Conservation (phyloP, 768 basidiomycete genomes). For the Hemileccinum impolitum region DNA sequence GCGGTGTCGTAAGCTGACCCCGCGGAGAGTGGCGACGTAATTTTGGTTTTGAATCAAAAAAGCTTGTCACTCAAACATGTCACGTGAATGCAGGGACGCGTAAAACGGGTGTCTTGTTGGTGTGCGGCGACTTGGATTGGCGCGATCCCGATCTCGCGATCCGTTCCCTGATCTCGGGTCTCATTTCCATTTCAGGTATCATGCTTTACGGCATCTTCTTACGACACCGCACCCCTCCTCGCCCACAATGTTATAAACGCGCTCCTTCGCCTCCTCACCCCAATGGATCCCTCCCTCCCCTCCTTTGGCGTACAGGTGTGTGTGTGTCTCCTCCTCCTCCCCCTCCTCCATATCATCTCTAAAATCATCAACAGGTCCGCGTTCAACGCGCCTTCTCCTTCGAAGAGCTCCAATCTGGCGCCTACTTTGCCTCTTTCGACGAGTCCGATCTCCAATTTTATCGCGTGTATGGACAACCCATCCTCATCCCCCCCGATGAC, state of each 20-base stretch:
- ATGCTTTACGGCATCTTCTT: neutral
- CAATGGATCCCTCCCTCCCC: slow-evolving; percentile 13
- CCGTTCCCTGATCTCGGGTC: neutral
- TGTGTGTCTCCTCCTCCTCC: neutral
- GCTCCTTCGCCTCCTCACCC: slow-evolving; percentile 5
- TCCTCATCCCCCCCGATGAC: slow-evolving; percentile 30
- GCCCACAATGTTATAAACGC: slow-evolving; percentile 33
- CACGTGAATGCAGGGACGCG: slow-evolving; percentile 10
- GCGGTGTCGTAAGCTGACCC: slow-evolving; percentile 24
- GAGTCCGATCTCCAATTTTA: slow-evolving; percentile 33
- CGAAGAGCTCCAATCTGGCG: slow-evolving; percentile 33
- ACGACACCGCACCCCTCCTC: slow-evolving; percentile 9
- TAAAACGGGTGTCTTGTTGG: no score
- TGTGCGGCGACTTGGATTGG: slow-evolving; percentile 22
- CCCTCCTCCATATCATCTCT: neutral
- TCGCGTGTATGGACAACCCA: slow-evolving; percentile 30
- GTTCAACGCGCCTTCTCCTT: slow-evolving; percentile 32
- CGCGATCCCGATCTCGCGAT: slow-evolving; percentile 33
- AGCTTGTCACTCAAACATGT: slow-evolving; percentile 15
- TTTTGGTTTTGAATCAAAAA: slow-evolving; percentile 11
- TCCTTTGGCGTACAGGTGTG: slow-evolving; percentile 25
- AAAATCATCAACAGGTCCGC: slow-evolving; percentile 17
- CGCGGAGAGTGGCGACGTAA: slow-evolving; percentile 14
- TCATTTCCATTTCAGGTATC: neutral
- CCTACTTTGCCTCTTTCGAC: slow-evolving; percentile 29